Conservation (phyloP, 2,329 filamentous ascomycete genomes). For the Penicillium sp. region DNA sequence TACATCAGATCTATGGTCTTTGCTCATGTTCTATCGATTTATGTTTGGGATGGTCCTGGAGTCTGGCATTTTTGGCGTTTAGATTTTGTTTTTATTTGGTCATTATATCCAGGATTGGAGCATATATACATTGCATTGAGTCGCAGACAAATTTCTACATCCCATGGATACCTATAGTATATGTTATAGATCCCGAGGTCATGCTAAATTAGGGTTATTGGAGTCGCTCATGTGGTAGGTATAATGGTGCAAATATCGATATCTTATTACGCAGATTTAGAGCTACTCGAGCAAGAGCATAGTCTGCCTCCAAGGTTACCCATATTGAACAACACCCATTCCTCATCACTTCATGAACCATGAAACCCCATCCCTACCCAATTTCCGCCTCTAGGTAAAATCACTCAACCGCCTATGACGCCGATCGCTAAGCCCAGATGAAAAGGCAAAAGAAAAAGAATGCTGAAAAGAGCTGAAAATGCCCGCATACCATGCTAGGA, state of each 20-base stretch:
- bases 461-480: not conserved
- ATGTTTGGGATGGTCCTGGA: not conserved
- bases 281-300: not conserved
- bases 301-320: too few species aligned
- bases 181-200: not conserved
- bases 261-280: not conserved
- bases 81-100: not conserved
- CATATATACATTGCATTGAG: not conserved
- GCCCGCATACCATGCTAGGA: not conserved
- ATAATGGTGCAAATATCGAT: too few species aligned
- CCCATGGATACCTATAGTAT: not conserved
- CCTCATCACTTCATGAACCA: not conserved
- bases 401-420: slow-evolving; percentile 5
- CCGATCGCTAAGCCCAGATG: slow-evolving; percentile 26
- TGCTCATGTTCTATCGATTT: not conserved
- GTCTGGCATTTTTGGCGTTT: slow-evolving; percentile 3
- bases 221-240: too few species aligned
- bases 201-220: too few species aligned
- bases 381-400: not conserved
- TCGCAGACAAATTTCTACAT: not conserved
- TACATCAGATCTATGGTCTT: not conserved
- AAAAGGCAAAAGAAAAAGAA: not conserved
- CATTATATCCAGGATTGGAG: not conserved
- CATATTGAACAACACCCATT: not conserved
- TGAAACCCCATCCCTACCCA: not conserved